Percentiles rank a stretch among this genome's conserved stretches.
phyloP scores from a whole-genome alignment of 192 early-diverging fungal genomes.

The Backusella australiensis region DNA sequence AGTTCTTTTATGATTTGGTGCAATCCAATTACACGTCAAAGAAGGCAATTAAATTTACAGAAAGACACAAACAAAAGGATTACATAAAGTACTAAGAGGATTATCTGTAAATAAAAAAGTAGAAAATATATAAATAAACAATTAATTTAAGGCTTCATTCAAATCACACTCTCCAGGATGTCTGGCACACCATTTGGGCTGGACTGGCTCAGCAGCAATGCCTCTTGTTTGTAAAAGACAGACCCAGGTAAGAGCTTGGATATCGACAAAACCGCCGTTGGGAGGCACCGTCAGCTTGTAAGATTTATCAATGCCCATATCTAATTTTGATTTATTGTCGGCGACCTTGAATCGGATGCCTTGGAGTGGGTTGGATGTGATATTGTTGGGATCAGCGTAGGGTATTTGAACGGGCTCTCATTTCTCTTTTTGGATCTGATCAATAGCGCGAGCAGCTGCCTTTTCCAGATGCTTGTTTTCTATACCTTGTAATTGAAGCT shows the following conservation, averaged over 20 bases:
- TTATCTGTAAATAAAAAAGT: not conserved
- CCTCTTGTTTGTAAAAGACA: constrained; percentile 67
- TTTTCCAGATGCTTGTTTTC: not conserved
- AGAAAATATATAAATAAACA: not conserved
- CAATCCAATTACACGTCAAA: constrained; percentile 67
- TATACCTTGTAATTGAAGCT: constrained; percentile 16
- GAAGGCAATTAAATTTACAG: constrained; percentile 11
- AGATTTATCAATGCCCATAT: constrained; percentile 64
- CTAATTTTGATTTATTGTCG: constrained; percentile 45
- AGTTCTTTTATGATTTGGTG: constrained; percentile 84
- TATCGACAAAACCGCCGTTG: constrained; percentile 41
- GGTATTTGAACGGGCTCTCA: constrained; percentile 44
- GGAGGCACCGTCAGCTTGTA: constrained; percentile 63
- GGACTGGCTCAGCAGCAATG: constrained; percentile 55
- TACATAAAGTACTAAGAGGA: constrained; percentile 15
- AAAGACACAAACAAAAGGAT: constrained; percentile 20
- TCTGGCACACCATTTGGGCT: constrained; percentile 58
- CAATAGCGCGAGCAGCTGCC: constrained; percentile 39
- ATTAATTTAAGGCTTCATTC: not conserved
- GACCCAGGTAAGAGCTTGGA: constrained; percentile 58
- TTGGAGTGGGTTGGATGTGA: constrained; percentile 23
- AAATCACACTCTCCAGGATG: constrained; percentile 37
- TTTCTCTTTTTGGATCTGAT: constrained; percentile 40
- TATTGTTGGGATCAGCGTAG: constrained; percentile 28
- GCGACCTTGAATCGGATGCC: constrained; percentile 48